Base-by-base conservation (phyloP, 805 yeast genomes). In the Hanseniaspora clermontiae region DNA sequence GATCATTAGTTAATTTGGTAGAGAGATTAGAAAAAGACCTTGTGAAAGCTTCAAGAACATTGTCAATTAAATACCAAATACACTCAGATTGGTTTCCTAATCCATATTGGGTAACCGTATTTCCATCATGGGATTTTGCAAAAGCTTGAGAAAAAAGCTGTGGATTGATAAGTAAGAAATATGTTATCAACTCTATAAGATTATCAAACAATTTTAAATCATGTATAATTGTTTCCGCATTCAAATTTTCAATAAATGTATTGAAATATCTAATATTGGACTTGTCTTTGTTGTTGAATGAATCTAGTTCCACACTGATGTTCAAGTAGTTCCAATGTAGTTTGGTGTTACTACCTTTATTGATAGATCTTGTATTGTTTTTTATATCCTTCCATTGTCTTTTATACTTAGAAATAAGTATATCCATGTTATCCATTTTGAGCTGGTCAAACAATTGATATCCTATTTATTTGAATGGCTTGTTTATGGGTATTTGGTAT, bases 371-470 rank as follows among this genome's bases (percentile, higher is more conserved):
- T 3, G 49, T 52, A 39, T 52, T 52, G 19, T 53, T 53, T 24
- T 53, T 53, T 17, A 47, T 47, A 40, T 39, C 51, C 24, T 36
- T 47, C 47, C 55, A 56, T 31, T 45, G 46, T 11, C 47, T 51
- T 15, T 51, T 40, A n/a, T 56, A 55, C 12, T 55, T 39, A 5
- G 53, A 55, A 17, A 60, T 46, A 6, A 49, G 46, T 9, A 60
- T 42, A 9, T 47, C 50, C n/a, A 58, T 43, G 32, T 60, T 61
- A 14, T 57, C 53, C 42, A 60, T 54, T 11, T 14, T 42, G 45
- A 3, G 32, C 9, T 20, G 3, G 36, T 5, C 27, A 24, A n/a
- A 3, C 27, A 4, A 4, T 24, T 24, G 27, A 24, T 24, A 24
- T 24, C 27, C 27, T 24, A 24, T 24, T 24, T 24, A 24, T 24